phyloP scores from a whole-genome alignment of 257 asterid species.

The Eustoma russellianum region DNA sequence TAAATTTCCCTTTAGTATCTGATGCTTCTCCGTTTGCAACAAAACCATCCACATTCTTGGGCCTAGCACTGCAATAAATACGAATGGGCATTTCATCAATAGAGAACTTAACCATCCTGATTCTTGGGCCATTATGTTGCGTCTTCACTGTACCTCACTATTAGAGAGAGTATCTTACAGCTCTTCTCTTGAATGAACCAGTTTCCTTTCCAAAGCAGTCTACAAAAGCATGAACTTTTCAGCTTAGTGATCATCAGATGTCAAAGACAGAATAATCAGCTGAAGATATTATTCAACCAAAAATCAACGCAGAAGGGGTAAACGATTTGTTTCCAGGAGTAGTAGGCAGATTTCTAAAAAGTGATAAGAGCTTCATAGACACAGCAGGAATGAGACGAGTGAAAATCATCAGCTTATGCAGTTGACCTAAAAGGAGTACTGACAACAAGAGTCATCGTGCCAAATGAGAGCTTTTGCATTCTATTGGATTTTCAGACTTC shows the following conservation, averaged over 20 bases:
- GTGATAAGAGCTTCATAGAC: background rate
- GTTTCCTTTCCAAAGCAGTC: constrained; percentile 83
- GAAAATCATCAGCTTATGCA: too few relatives aligned
- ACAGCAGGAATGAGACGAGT: background rate
- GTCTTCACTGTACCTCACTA: constrained; percentile 45
- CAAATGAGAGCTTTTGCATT: too few relatives aligned
- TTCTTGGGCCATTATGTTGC: background rate
- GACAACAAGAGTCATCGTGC: too few relatives aligned
- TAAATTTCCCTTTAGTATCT: constrained; percentile 42
- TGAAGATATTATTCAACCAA: background rate
- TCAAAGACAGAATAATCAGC: background rate
- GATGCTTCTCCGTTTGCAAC: constrained; percentile 43
- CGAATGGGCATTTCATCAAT: background rate
- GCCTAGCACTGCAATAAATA: constrained; percentile 57
- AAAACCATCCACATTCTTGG: constrained; percentile 35
- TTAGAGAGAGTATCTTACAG: constrained; percentile 79
- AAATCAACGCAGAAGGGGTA: background rate
- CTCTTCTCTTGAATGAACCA: constrained; percentile 96
- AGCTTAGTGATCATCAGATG: constrained; percentile 8
- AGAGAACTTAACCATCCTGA: too few relatives aligned
- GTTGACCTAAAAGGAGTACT: too few relatives aligned
- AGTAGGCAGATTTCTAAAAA: background rate
- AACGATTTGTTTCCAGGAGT: background rate
- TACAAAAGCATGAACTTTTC: constrained; percentile 24
- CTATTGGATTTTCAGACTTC: too few relatives aligned